phyloP scores from a whole-genome alignment of 306 rosid species.

The Begonia masoniana region DNA sequence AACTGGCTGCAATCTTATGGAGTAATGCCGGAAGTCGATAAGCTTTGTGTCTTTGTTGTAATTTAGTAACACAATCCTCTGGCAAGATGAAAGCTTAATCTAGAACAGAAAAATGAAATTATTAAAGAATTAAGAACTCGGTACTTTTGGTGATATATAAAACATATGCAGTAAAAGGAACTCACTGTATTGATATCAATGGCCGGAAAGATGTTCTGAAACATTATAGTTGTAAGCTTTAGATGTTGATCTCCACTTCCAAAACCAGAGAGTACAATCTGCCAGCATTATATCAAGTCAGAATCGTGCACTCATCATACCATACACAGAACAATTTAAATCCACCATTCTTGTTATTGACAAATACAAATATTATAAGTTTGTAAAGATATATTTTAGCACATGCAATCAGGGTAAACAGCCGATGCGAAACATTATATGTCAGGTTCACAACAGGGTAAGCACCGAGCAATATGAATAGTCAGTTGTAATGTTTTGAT shows the following conservation, averaged over 20 bases:
- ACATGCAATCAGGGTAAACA: too few species aligned
- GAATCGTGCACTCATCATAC: neutral
- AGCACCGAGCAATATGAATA: too few species aligned
- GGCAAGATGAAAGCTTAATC: constrained; percentile 91
- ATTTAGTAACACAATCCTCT: constrained; percentile 85
- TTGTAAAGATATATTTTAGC: too few species aligned
- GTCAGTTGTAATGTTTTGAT: too few species aligned
- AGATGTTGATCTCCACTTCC: constrained; percentile 64
- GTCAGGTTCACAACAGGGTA: too few species aligned
- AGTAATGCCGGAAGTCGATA: constrained; percentile 89
- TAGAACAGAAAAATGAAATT: constrained; percentile 17
- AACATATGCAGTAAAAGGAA: constrained; percentile 8
- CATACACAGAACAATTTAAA: neutral
- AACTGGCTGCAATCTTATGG: constrained; percentile 81
- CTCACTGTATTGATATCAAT: constrained; percentile 94
- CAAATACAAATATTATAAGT: too few species aligned
- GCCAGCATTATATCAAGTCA: constrained; percentile 11
- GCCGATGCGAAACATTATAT: too few species aligned
- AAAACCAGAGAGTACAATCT: constrained; percentile 96
- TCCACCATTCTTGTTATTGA: neutral
- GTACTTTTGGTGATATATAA: neutral
- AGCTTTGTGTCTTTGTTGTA: constrained; percentile 85
- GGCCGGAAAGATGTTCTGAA: constrained; percentile 88
- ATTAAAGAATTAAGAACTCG: neutral
- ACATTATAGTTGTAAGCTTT: constrained; percentile 65